phyloP scores from a whole-genome alignment of 1,284 basidiomycete species.

The Coniophora puteana region DNA sequence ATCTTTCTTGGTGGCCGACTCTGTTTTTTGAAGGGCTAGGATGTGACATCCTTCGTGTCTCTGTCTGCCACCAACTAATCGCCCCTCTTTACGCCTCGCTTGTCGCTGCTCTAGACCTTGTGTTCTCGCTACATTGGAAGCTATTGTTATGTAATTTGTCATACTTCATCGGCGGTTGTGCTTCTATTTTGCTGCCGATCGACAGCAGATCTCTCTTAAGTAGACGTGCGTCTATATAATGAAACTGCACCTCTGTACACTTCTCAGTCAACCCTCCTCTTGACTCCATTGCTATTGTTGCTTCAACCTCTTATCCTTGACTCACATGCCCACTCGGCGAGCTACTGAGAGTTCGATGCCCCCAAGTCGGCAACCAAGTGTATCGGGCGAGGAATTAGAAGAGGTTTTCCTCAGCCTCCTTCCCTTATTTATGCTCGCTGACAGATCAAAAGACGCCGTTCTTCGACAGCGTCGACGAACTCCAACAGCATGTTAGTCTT shows the following conservation, averaged over 20 bases:
- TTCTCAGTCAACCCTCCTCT: neutral
- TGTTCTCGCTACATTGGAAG: neutral
- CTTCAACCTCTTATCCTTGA: neutral
- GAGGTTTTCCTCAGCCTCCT: constrained; percentile 31
- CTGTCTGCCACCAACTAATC: too few relatives aligned
- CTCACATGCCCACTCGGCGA: constrained; percentile 26
- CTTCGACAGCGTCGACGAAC: constrained; percentile 83
- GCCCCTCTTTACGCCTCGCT: too few relatives aligned
- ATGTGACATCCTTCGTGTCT: too few relatives aligned
- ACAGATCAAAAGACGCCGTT: constrained; percentile 42
- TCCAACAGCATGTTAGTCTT: constrained; percentile 77
- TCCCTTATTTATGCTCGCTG: neutral
- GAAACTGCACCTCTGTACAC: neutral
- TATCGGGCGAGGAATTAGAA: constrained; percentile 37
- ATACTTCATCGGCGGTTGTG: neutral
- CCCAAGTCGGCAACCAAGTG: constrained; percentile 33
- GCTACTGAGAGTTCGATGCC: constrained; percentile 25
- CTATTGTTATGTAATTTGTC: neutral
- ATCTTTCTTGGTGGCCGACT: too few relatives aligned
- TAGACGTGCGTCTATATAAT: too few relatives aligned
- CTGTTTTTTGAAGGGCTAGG: too few relatives aligned
- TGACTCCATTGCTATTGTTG: neutral
- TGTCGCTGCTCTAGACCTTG: too few relatives aligned
- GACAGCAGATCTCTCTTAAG: neutral
- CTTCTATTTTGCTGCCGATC: neutral